Evolutionary conservation across 257 asterid genomes (phyloP).

Genomic region (Solanum piurae): DNA sequence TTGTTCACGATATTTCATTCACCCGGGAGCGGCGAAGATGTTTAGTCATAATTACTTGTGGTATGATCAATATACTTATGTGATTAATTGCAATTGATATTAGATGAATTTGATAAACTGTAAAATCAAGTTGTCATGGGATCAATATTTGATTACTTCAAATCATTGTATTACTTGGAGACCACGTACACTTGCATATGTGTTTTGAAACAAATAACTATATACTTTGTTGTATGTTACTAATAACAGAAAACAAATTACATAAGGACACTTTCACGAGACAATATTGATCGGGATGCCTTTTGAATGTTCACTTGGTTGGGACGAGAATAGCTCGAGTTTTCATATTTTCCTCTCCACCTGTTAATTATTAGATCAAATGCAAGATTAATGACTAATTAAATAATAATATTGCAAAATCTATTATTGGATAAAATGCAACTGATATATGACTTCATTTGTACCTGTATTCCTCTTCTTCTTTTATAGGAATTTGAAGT

Average conservation of each 20-base stretch:
- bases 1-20: too few relatives aligned
- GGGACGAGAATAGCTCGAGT: not conserved
- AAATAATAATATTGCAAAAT: not conserved
- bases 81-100: too few relatives aligned
- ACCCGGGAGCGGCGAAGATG: too few relatives aligned
- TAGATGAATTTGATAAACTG: not conserved
- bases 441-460: not conserved
- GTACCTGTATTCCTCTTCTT: not conserved
- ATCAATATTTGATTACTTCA: too few relatives aligned
- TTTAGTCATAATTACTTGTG: too few relatives aligned
- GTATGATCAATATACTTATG: too few relatives aligned
- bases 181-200: not conserved
- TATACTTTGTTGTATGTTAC: not conserved
- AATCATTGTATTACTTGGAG: not conserved
- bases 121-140: not conserved
- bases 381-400: not conserved
- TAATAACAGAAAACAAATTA: not conserved
- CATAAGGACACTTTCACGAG: not conserved
- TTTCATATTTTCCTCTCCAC: not conserved
- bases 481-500: not conserved
- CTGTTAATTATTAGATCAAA: not conserved
- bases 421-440: not conserved
- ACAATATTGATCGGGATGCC: not conserved
- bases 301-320: not conserved
- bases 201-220: not conserved